Conservation (phyloP, 2,329 filamentous ascomycete species). For the Colletotrichum sidae region DNA sequence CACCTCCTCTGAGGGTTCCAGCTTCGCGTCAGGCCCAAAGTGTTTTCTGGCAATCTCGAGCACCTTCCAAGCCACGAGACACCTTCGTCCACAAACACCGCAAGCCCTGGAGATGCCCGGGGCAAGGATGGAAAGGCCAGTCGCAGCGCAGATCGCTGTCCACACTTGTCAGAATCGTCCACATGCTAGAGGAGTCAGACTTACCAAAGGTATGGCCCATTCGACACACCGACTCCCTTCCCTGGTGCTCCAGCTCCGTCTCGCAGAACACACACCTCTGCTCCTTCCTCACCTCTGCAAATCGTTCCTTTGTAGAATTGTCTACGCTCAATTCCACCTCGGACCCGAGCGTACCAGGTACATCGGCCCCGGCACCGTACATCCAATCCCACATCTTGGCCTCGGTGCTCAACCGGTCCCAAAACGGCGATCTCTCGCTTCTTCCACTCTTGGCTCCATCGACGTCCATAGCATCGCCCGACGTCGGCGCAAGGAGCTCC, state of each 20-base stretch:
- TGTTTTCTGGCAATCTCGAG: conserved; percentile 46
- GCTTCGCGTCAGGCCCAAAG: conserved; percentile 43
- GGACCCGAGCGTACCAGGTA: conserved; percentile 51
- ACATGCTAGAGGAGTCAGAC: conserved; percentile 20
- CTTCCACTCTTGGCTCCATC: conserved; percentile 14
- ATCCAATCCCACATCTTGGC: conserved; percentile 68
- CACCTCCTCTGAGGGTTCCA: conserved; percentile 48
- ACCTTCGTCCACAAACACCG: conserved; percentile 65
- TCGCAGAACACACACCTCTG: conserved; percentile 63
- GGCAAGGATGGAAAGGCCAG: conserved; percentile 64
- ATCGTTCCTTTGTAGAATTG: conserved; percentile 49
- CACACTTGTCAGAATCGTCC: conserved; percentile 8
- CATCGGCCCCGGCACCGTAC: conserved; percentile 63
- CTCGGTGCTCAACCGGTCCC: conserved; percentile 60
- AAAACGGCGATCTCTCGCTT: neutral
- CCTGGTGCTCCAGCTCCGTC: conserved; percentile 46
- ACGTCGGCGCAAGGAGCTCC: neutral
- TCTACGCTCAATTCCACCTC: conserved; percentile 19
- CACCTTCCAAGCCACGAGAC: conserved; percentile 58
- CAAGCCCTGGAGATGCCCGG: conserved; percentile 66
- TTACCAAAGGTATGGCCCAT: conserved; percentile 55
- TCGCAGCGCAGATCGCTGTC: conserved; percentile 64
- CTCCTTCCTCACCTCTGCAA: conserved; percentile 47
- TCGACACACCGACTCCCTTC: conserved; percentile 51
- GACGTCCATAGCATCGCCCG: conserved; percentile 13